Evolutionary conservation across 805 yeast genomes (phyloP).

Genomic region (Candida coquimbonensis): DNA sequence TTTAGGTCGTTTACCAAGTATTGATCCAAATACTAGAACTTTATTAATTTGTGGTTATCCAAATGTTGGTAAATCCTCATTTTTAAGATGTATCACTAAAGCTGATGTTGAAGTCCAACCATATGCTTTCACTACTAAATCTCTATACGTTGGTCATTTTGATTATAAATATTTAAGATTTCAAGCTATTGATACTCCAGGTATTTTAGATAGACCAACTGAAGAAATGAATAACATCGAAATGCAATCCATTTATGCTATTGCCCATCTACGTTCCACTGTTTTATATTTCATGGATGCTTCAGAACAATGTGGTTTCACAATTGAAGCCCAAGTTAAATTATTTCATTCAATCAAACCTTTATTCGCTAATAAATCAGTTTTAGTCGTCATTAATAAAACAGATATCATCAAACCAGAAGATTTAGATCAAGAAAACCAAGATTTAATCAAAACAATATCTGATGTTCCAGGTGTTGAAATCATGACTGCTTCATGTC

Average conservation of each 20-base stretch:
- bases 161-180: conserved; percentile 96
- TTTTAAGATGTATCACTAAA: conserved; percentile 85
- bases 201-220: conserved; percentile 96
- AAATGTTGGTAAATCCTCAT: conserved; percentile 97
- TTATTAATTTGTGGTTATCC: conserved; percentile 97
- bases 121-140: conserved; percentile 97
- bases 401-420: conserved; percentile 83
- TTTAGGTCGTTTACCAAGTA: conserved; percentile 94
- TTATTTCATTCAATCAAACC: conserved; percentile 96
- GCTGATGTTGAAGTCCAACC: conserved; percentile 99
- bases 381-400: conserved; percentile 91
- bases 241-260: conserved; percentile 98
- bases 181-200: conserved; percentile 99
- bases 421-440: conserved; percentile 73
- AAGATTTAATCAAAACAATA: conserved; percentile 61
- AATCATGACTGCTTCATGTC: conserved; percentile 88
- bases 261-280: conserved; percentile 96
- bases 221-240: conserved; percentile 99
- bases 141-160: conserved; percentile 95
- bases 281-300: conserved; percentile 97
- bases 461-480: conserved; percentile 74
- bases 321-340: conserved; percentile 95
- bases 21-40: conserved; percentile 98
- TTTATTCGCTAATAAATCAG: conserved; percentile 92
- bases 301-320: conserved; percentile 98